Evolutionary conservation across 352 stramenopile species (phyloP), one percentile per base, ranked within the genome.

Genomic region (Elongisporangium prolatum): DNA sequence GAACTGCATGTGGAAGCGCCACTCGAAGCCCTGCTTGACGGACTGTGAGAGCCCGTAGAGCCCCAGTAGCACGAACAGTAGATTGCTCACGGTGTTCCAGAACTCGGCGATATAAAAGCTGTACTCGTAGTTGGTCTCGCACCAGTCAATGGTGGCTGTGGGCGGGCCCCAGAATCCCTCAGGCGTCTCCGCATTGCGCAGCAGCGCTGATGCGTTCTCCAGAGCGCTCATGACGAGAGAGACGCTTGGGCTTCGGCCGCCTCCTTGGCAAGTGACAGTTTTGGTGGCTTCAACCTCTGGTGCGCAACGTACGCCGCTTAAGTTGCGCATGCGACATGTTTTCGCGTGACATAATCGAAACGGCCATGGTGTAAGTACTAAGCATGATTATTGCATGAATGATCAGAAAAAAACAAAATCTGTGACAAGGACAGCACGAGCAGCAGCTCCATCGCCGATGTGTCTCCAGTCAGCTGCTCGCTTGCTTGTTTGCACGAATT

Each of bases 101-200:
- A 91, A 93, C 75, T 96, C 86, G 59, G 86, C 86, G 37, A 96
- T 67, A 60, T 91, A 95, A 60, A 65, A 76, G 60, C 70, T 88
- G 68, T 86, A 60, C 61, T 87, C 58, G 61, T 96, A 96, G 67
- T 96, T 93, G 63, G 52, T 59, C 65, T 96, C 86, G 60, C 86
- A 96, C 86, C 86, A 96, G 69, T 96, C 82, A 59, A 94, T 91
- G 8, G 84, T 91, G 25, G 86, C 78, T 18, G 83, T 92, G 10
- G 79, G 69, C 2, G 69, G 53, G 2, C 86, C 86, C 86, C 86
- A 96, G 62, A 76, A 93, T 14, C 79, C 71, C 0, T 37, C n/a
- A n/a, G 34, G 6, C 34, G 34, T 4, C 4, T 20, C 17, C 44
- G 34, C 34, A 40, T 21, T 20, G 11, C 25, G n/a, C 34, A 40